Conservation (phyloP, 75 land plant species). For the Sequoiadendron giganteum region DNA sequence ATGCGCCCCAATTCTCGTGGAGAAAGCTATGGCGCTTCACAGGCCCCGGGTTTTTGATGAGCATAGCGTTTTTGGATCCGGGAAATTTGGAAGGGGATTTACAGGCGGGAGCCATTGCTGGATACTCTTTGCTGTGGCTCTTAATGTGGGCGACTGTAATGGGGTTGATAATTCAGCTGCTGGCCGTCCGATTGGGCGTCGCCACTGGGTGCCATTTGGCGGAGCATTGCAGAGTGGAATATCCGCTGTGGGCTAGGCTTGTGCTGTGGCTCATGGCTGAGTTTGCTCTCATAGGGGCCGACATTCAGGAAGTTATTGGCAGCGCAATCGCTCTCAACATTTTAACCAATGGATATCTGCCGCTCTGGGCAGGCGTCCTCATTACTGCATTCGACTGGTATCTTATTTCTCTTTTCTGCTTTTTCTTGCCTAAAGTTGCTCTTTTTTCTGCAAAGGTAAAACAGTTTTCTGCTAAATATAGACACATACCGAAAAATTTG, state of each 20-base stretch:
- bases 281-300: conserved; percentile 85
- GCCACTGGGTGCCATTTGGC: conserved; percentile 90
- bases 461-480: background rate
- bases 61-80: conserved; percentile 41
- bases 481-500: background rate
- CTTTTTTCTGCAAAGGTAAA: background rate
- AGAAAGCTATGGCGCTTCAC: conserved; percentile 55
- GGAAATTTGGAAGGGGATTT: conserved; percentile 32
- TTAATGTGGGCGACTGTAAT: conserved; percentile 82
- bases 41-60: conserved; percentile 46
- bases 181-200: conserved; percentile 86
- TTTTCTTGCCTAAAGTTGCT: background rate
- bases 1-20: conserved; percentile 41
- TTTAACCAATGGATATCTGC: conserved; percentile 73
- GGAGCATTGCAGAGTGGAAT: conserved; percentile 84
- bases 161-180: conserved; percentile 77
- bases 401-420: background rate
- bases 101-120: conserved; percentile 70
- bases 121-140: conserved; percentile 83
- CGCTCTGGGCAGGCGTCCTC: conserved; percentile 86
- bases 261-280: conserved; percentile 90
- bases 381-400: conserved; percentile 89
- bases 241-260: conserved; percentile 61
- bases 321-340: conserved; percentile 93
- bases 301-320: conserved; percentile 97